Percentiles rank a stretch among this genome's conserved stretches.
Conservation (phyloP, 768 basidiomycete species). For the Podaxis sp. region DNA sequence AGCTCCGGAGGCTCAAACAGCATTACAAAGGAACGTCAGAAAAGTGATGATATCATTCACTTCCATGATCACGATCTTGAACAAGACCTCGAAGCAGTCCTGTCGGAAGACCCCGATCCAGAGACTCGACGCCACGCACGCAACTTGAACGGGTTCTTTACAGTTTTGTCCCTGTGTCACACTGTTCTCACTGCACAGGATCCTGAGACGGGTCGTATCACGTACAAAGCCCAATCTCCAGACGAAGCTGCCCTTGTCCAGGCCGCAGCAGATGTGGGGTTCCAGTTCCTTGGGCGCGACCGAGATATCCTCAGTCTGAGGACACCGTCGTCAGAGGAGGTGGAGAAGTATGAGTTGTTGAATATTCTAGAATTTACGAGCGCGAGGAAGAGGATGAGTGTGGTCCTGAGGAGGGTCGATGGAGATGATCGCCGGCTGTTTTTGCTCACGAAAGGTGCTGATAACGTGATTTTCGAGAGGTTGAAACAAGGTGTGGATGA, state of each 20-base stretch:
- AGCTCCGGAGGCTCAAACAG: slow-evolving; percentile 8
- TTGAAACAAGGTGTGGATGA: slow-evolving; percentile 63
- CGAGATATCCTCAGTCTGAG: slow-evolving; percentile 71
- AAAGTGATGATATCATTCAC: slow-evolving; percentile 20
- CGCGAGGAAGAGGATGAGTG: slow-evolving; percentile 92
- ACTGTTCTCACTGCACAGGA: slow-evolving; percentile 82
- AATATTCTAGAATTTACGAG: slow-evolving; percentile 96
- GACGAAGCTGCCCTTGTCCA: slow-evolving; percentile 98
- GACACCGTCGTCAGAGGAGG: slow-evolving; percentile 66
- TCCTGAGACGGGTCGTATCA: slow-evolving; percentile 65
- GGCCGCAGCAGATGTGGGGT: slow-evolving; percentile 93
- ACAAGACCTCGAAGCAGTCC: slow-evolving; percentile 62
- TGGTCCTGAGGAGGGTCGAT: slow-evolving; percentile 74
- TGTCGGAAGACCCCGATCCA: slow-evolving; percentile 47
- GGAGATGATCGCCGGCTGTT: slow-evolving; percentile 60
- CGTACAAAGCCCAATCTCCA: slow-evolving; percentile 95
- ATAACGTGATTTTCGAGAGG: slow-evolving; percentile 94
- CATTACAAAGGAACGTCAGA: slow-evolving; percentile 16
- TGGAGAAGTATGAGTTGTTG: slow-evolving; percentile 85
- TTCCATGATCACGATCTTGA: slow-evolving; percentile 61
- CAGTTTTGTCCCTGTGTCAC: slow-evolving; percentile 89
- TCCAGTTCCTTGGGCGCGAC: slow-evolving; percentile 88
- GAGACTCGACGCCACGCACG: slow-evolving; percentile 58
- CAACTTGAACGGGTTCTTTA: slow-evolving; percentile 84
- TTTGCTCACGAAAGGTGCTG: slow-evolving; percentile 86